Evolutionary conservation across 2,329 filamentous ascomycete genomes (phyloP).

Genomic region (Septoria linicola): DNA sequence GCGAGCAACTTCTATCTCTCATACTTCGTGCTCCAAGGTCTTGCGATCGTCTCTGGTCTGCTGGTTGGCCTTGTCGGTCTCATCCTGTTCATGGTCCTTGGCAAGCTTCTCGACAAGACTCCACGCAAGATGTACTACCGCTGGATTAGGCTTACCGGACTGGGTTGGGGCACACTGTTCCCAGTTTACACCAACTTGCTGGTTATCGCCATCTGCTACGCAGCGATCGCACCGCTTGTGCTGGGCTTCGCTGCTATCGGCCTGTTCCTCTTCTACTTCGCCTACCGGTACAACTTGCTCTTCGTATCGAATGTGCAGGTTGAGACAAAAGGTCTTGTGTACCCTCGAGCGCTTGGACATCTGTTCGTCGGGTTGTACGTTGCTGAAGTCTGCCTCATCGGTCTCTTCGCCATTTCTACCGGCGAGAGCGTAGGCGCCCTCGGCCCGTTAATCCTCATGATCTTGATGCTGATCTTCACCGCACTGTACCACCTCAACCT

Average conservation of each 20-base stretch:
- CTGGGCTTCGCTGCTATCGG: slow-evolving; percentile 78
- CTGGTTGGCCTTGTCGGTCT: slow-evolving; percentile 74
- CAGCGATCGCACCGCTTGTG: slow-evolving; percentile 81
- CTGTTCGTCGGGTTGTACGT: slow-evolving; percentile 82
- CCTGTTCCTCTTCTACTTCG: slow-evolving; percentile 77
- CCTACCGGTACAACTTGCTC: slow-evolving; percentile 86
- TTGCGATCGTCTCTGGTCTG: slow-evolving; percentile 72
- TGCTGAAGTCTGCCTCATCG: slow-evolving; percentile 73
- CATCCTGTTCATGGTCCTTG: slow-evolving; percentile 69
- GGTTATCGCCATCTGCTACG: slow-evolving; percentile 74
- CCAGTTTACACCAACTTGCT: slow-evolving; percentile 79
- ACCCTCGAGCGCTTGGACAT: slow-evolving; percentile 83
- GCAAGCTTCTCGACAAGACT: slow-evolving; percentile 71
- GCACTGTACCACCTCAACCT: slow-evolving; percentile 73
- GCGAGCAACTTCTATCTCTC: slow-evolving; percentile 93
- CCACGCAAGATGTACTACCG: slow-evolving; percentile 77
- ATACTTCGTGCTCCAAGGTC: slow-evolving; percentile 90
- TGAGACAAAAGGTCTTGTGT: slow-evolving; percentile 84
- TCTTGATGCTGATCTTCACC: slow-evolving; percentile 72
- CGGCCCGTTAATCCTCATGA: slow-evolving; percentile 72
- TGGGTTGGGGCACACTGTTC: slow-evolving; percentile 81
- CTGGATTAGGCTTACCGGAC: slow-evolving; percentile 70
- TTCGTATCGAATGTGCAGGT: slow-evolving; percentile 80
- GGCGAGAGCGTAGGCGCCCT: slow-evolving; percentile 51
- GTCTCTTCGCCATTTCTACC: slow-evolving; percentile 70